These are phyloP conservation scores for Hydnomerulius pinastri DNA, from an alignment of 768 basidiomycete species.

Conservation along the genomic window DNA sequence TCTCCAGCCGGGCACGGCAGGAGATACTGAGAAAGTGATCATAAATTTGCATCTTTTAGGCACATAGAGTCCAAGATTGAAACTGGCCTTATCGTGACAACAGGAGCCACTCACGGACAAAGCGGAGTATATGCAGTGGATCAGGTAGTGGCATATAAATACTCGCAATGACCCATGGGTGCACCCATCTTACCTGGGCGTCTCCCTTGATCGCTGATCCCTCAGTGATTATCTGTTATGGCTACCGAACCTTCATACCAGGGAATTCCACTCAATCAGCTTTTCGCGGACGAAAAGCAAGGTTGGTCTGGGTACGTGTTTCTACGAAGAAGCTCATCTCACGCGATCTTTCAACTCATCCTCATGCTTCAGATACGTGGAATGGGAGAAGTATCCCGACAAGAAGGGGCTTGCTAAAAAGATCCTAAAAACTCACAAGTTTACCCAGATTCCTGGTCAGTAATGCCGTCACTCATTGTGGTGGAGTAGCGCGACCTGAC, in stretches of 20 bases:
- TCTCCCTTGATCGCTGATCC: background rate
- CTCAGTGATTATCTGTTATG: slow-evolving; percentile 1
- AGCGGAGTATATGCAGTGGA: too few relatives aligned
- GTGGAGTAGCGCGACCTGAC: too few relatives aligned
- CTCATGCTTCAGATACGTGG: slow-evolving; percentile 18
- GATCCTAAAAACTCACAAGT: slow-evolving; percentile 12
- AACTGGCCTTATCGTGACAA: too few relatives aligned
- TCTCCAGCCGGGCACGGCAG: too few relatives aligned
- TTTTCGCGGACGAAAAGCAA: slow-evolving; percentile 15
- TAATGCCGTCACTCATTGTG: background rate
- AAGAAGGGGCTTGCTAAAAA: slow-evolving; percentile 13
- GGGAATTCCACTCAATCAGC: background rate
- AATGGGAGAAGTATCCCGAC: slow-evolving; percentile 16
- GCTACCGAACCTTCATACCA: slow-evolving; percentile 1
- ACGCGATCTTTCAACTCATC: too few relatives aligned
- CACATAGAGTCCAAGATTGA: too few relatives aligned
- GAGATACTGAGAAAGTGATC: too few relatives aligned
- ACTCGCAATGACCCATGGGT: too few relatives aligned
- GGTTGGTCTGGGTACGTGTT: slow-evolving; percentile 16
- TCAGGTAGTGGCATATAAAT: too few relatives aligned
- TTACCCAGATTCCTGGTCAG: slow-evolving; percentile 13
- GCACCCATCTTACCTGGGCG: background rate
- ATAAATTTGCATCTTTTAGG: too few relatives aligned
- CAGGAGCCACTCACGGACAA: too few relatives aligned
- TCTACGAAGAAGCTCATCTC: background rate